Evolutionary conservation across 2,329 filamentous ascomycete genomes (phyloP).

Genomic region (Beauveria asiatica): DNA sequence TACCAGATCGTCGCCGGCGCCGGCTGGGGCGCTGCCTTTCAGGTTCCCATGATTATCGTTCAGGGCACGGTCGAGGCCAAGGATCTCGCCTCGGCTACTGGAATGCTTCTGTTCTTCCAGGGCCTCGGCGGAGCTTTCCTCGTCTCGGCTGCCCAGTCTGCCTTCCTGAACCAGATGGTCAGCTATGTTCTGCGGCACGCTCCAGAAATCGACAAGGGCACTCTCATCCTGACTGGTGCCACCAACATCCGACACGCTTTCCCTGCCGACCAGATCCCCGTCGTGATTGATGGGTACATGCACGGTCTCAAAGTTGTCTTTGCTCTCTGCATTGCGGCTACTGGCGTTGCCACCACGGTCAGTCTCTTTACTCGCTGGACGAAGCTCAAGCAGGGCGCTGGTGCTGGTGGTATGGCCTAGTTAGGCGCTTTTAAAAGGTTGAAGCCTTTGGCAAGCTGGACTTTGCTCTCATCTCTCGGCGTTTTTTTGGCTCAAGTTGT

Average conservation of each 20-base stretch:
- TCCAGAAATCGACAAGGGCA: conserved; percentile 27
- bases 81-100: conserved; percentile 39
- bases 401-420: conserved; percentile 24
- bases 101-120: conserved; percentile 41
- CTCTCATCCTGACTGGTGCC: conserved; percentile 35
- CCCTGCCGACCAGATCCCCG: conserved; percentile 34
- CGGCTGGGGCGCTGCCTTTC: conserved; percentile 36
- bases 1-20: conserved; percentile 44
- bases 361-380: conserved; percentile 29
- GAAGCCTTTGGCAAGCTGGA: too few species aligned
- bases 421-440: not conserved
- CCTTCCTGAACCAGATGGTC: conserved; percentile 38
- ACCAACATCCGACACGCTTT: conserved; percentile 50
- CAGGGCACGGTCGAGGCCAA: conserved; percentile 31
- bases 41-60: conserved; percentile 43
- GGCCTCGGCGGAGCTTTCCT: conserved; percentile 42
- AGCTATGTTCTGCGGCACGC: conserved; percentile 24
- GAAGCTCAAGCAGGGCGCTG: conserved; percentile 25
- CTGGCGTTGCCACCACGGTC: conserved; percentile 30
- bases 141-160: conserved; percentile 38
- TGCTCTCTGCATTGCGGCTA: conserved; percentile 45
- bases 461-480: too few species aligned
- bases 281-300: conserved; percentile 54
- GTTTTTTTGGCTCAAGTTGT: too few species aligned
- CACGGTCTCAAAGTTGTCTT: conserved; percentile 54